A percentile compares a stretch with the other conserved stretches of the same genome.
These are phyloP conservation scores for Rhododendron griersonianum DNA, from an alignment of 148 eudicot genomes.

Conservation along the genomic window DNA sequence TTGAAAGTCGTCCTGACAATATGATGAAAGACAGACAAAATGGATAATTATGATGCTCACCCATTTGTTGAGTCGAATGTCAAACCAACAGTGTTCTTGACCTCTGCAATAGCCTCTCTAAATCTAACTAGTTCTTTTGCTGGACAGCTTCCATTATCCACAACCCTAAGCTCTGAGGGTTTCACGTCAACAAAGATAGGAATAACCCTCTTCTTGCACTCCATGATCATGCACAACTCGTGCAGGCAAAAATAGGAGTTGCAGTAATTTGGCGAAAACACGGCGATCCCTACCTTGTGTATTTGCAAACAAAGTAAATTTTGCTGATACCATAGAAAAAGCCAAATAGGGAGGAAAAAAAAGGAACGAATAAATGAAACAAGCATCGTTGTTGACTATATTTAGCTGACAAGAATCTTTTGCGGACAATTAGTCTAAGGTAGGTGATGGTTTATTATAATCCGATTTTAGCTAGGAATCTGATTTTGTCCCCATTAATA, in stretches of 20 bases:
- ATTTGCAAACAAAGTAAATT: too few species aligned
- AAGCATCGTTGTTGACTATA: neutral
- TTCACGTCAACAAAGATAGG: constrained; percentile 38
- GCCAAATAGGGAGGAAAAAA: too few species aligned
- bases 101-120: constrained; percentile 35
- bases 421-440: neutral
- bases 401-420: neutral
- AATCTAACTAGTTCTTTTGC: constrained; percentile 23
- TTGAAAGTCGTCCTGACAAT: too few species aligned
- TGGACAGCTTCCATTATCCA: constrained; percentile 22
- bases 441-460: neutral
- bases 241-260: constrained; percentile 47
- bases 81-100: constrained; percentile 39
- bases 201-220: constrained; percentile 27
- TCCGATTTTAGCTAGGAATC: neutral
- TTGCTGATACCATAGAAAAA: too few species aligned
- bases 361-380: neutral
- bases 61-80: constrained; percentile 41
- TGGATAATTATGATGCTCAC: constrained; percentile 17
- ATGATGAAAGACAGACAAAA: neutral
- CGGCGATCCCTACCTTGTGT: constrained; percentile 37
- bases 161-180: constrained; percentile 44
- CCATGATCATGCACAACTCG: constrained; percentile 42
- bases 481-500: neutral
- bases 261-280: constrained; percentile 45